phyloP scores from a whole-genome alignment of 257 asterid species.

The Solanum chiquidenum region DNA sequence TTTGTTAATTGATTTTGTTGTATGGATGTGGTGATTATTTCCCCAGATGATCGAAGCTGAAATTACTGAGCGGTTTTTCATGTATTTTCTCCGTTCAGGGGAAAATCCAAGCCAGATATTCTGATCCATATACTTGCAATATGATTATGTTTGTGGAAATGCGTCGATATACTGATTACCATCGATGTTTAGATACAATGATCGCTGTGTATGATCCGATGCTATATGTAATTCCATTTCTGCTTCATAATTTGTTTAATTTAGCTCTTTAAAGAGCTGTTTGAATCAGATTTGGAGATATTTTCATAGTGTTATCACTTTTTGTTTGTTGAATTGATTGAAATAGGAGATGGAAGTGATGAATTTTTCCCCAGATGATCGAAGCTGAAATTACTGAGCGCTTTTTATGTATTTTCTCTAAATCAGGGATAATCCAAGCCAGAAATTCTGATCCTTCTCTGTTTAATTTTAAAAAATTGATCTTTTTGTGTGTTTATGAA shows the following conservation, averaged over 20 bases:
- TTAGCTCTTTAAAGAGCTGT: slow-evolving; percentile 10
- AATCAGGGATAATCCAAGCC: slow-evolving; percentile 44
- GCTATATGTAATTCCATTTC: slow-evolving; percentile 26
- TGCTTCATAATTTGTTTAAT: background rate
- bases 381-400: slow-evolving; percentile 82
- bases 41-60: slow-evolving; percentile 96
- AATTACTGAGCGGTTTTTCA: slow-evolving; percentile 51
- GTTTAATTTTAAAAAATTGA: too few species aligned
- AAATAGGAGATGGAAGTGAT: slow-evolving; percentile 40
- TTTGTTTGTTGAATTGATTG: too few species aligned
- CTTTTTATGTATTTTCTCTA: slow-evolving; percentile 12
- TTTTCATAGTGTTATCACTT: too few species aligned
- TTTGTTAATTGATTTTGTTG: background rate
- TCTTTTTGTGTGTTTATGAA: too few species aligned
- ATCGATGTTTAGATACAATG: slow-evolving; percentile 15
- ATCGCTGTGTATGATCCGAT: slow-evolving; percentile 71
- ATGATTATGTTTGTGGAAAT: background rate
- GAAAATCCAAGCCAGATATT: slow-evolving; percentile 53
- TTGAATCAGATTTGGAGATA: slow-evolving; percentile 37
- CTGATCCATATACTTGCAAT: slow-evolving; percentile 31
- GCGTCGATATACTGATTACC: slow-evolving; percentile 88
- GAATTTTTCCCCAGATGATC: slow-evolving; percentile 90
- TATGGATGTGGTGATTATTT: slow-evolving; percentile 43
- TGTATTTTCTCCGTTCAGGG: slow-evolving; percentile 15
- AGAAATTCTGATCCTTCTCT: slow-evolving; percentile 46